Conservation (phyloP, 345 rosid species). For the Salix dunnii region DNA sequence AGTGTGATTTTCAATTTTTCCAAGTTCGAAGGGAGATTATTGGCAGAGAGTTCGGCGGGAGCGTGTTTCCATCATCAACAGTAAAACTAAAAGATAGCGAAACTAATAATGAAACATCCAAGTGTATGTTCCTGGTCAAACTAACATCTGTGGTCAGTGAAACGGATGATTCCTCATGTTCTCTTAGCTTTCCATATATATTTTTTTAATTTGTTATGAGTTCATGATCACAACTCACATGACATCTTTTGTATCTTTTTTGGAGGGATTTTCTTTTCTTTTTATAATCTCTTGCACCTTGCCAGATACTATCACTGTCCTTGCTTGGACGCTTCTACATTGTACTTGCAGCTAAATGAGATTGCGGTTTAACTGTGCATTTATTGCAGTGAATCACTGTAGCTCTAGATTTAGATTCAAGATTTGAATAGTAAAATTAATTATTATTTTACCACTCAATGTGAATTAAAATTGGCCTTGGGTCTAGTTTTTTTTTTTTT, state of each 20-base stretch:
- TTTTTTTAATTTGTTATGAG: constrained; percentile 9
- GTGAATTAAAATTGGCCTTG: too few relatives aligned
- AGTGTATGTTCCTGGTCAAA: constrained; percentile 21
- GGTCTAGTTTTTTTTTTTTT: too few relatives aligned
- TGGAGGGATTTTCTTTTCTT: neutral
- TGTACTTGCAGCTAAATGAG: too few relatives aligned
- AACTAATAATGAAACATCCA: neutral
- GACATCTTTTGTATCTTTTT: constrained; percentile 11
- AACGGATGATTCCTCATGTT: constrained; percentile 46
- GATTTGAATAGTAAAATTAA: too few relatives aligned
- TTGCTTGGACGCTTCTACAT: too few relatives aligned
- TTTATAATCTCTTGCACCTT: neutral
- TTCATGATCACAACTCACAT: constrained; percentile 32
- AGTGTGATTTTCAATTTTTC: neutral
- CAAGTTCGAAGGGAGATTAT: constrained; percentile 1
- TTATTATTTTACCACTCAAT: too few relatives aligned
- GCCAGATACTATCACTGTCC: constrained; percentile 19
- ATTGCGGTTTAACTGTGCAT: too few relatives aligned
- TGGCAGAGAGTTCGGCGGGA: constrained; percentile 29
- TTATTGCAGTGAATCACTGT: too few relatives aligned
- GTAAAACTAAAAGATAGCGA: neutral
- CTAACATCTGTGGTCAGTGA: constrained; percentile 13
- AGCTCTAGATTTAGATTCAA: too few relatives aligned
- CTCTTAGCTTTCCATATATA: neutral
- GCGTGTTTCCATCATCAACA: constrained; percentile 6